Conservation (phyloP, 2,329 filamentous ascomycete genomes). For the Claviceps paspali region DNA sequence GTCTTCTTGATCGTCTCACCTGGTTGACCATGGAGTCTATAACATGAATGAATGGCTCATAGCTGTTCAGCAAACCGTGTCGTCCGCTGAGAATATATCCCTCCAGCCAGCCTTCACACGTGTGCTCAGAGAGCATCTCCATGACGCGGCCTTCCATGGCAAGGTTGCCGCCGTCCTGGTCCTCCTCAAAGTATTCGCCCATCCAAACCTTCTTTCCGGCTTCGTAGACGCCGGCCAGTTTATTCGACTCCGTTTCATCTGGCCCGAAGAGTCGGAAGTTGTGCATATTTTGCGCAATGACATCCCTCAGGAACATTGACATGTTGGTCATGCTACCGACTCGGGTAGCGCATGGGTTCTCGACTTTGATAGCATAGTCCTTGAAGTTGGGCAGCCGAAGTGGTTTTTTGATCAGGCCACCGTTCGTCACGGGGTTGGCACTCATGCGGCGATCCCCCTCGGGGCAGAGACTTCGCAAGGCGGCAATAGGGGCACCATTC, state of each 20-base stretch:
- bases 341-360: conserved; percentile 40
- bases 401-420: conserved; percentile 50
- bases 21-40: conserved; percentile 80
- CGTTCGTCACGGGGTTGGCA: conserved; percentile 62
- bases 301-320: conserved; percentile 49
- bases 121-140: conserved; percentile 76
- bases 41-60: conserved; percentile 71
- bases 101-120: conserved; percentile 66
- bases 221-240: conserved; percentile 55
- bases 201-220: conserved; percentile 69
- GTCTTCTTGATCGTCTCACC: too few relatives aligned
- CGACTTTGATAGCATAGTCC: conserved; percentile 47
- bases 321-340: conserved; percentile 56
- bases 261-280: conserved; percentile 67
- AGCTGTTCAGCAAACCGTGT: conserved; percentile 64
- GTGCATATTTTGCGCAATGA: conserved; percentile 46
- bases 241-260: conserved; percentile 72
- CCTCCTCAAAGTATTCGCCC: conserved; percentile 64
- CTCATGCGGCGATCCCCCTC: conserved; percentile 55
- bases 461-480: conserved; percentile 50
- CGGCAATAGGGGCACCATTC: conserved; percentile 45
- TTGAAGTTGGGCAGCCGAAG: conserved; percentile 56
- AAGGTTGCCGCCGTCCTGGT: conserved; percentile 59
- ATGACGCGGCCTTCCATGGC: conserved; percentile 55
- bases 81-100: conserved; percentile 62